Percentiles rank a stretch among this genome's conserved stretches.
phyloP scores from a whole-genome alignment of 768 basidiomycete species.

The Termitomyces sp. region DNA sequence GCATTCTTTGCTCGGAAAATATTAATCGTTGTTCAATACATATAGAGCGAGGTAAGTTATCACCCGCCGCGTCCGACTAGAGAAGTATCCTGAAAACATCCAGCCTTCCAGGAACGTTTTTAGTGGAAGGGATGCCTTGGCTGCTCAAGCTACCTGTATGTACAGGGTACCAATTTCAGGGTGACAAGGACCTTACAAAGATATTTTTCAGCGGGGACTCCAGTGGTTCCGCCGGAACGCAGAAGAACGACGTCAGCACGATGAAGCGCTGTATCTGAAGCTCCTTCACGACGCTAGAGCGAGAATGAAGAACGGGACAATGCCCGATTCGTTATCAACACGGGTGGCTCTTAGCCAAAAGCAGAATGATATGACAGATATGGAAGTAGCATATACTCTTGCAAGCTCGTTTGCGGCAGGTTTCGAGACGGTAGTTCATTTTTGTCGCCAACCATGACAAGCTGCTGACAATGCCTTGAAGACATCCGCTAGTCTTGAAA shows the following conservation, averaged over 20 bases:
- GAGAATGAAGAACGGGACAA: constrained; percentile 32
- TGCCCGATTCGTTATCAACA: constrained; percentile 32
- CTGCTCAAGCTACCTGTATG: constrained; percentile 37
- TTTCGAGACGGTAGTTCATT: constrained; percentile 21
- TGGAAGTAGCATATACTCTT: constrained; percentile 39
- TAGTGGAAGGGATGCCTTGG: constrained; percentile 44
- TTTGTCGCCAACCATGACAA: neutral
- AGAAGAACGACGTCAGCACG: constrained; percentile 28
- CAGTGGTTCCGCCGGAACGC: constrained; percentile 41
- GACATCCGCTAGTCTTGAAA: constrained; percentile 2
- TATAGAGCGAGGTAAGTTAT: neutral
- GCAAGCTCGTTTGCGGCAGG: constrained; percentile 42
- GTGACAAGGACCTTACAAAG: no score
- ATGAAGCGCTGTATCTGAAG: constrained; percentile 32
- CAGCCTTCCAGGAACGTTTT: constrained; percentile 43
- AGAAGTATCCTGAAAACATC: neutral
- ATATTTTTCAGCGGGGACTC: constrained; percentile 21
- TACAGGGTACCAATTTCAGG: neutral
- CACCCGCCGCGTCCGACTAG: neutral
- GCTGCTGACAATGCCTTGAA: neutral
- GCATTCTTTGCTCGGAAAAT: neutral
- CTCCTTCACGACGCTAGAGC: constrained; percentile 36
- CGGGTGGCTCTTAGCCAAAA: constrained; percentile 29
- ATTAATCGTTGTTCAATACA: neutral
- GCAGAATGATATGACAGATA: constrained; percentile 32